Evolutionary conservation across 148 eudicot species (phyloP).

Genomic region (Persicaria tinctoria): DNA sequence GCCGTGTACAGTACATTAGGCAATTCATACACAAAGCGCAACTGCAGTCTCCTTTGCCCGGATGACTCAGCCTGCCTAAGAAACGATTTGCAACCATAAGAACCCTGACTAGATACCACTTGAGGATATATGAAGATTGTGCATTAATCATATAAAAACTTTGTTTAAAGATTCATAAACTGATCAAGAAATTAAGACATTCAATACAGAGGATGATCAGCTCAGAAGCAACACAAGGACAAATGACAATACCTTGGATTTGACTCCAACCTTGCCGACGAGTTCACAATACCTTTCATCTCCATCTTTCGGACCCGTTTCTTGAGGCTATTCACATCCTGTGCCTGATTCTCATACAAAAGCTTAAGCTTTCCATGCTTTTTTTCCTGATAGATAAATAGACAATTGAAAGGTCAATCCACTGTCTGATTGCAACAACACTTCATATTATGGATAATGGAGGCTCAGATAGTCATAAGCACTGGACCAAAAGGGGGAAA

Average conservation of each 20-base stretch:
- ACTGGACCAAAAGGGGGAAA: no score
- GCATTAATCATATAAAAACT: no score
- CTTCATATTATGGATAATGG: no score
- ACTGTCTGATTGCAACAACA: background rate
- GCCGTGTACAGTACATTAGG: background rate
- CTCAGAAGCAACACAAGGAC: no score
- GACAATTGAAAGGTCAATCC: background rate
- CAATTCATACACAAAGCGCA: background rate
- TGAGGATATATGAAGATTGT: no score
- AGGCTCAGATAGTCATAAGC: no score
- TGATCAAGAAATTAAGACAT: background rate
- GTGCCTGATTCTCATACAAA: background rate
- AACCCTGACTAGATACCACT: no score
- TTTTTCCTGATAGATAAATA: no score
- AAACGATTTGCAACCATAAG: background rate
- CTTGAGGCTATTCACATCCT: background rate
- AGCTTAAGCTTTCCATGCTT: no score
- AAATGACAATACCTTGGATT: background rate
- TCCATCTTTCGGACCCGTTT: background rate
- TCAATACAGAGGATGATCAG: no score
- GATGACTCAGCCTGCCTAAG: background rate
- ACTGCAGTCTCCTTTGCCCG: background rate
- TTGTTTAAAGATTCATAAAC: no score
- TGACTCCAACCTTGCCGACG: background rate
- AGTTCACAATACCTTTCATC: background rate